Base-by-base conservation (phyloP, 2,329 filamentous ascomycete species). In the Drechslerella coelobrocha region DNA sequence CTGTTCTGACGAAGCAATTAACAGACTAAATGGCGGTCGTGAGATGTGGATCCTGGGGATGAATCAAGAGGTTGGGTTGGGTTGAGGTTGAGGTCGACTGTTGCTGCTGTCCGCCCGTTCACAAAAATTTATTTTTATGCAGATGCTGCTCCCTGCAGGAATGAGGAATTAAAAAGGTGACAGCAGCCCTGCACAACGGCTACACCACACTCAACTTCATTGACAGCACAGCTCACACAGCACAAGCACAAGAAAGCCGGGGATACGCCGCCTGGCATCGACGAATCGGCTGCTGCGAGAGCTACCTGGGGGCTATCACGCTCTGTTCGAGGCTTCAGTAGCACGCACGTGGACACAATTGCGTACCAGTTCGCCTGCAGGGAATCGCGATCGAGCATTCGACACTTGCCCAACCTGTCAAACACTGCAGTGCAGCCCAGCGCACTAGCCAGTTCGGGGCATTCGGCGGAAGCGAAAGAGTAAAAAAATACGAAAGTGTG, bases 51-150 rank as follows among this genome's bases (percentile, higher is more conserved):
- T 12, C 17, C 2, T 45, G 5, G 41, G 41, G 19, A 21, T 19
- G 41, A 5, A 10, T 14, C 21, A 17, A 17, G 19, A 23, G 14
- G 41, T 23, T 19, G 19, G 29, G 41, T 45, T 45, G 41, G 41
- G 14, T 45, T 45, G 41, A 8, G 17, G 41, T 19, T 45, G 41
- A 45, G 41, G n/a, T 45, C 41, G 41, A 23, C 41, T 41, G 29
- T 6, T 31, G n/a, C n/a, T n/a, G n/a, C n/a, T n/a, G n/a, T n/a
- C n/a, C 12, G 29, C 7, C 29, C 29, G 34, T 39, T 2, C 34
- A 39, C 34, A 39, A 39, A 39, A 39, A 39, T 14, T 39, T 39
- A 34, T n/a, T 34, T 34, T 34, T 34, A 34, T 34, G 29, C 29
- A 34, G 29, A 34, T 34, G 29, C 29, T 34, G 7, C 29, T 12